Evolutionary conservation across 1,139 yeast species (phyloP).

Genomic region (Geotrichum macrosporum): DNA sequence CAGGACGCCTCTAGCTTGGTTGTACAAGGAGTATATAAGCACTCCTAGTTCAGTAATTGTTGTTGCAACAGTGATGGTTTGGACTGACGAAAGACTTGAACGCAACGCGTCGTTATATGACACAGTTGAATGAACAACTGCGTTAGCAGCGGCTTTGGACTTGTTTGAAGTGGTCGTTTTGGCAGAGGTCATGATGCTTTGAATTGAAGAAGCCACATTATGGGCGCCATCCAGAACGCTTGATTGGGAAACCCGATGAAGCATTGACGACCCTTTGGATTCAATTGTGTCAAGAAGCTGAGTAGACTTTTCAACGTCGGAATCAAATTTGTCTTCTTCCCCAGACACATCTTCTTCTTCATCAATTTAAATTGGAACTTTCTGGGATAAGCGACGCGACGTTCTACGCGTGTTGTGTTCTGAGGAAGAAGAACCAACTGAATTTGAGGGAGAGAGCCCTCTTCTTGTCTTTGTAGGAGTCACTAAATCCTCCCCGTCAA

Average conservation of each 20-base stretch:
- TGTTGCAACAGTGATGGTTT: neutral
- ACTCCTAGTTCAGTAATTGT: neutral
- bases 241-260: slow-evolving; percentile 3
- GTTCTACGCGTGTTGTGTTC: neutral
- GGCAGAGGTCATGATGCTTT: neutral
- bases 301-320: neutral
- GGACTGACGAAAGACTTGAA: slow-evolving; percentile 3
- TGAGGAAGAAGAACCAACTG: no score
- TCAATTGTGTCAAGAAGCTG: neutral
- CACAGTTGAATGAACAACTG: neutral
- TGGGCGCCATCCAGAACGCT: slow-evolving; percentile 1
- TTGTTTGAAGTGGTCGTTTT: neutral
- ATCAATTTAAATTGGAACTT: neutral
- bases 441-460: no score
- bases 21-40: neutral
- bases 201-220: neutral
- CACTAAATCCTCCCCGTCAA: neutral
- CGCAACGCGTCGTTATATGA: neutral
- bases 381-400: neutral
- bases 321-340: neutral
- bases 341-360: slow-evolving; percentile 1
- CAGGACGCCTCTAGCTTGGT: slow-evolving; percentile 4
- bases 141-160: neutral
- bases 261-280: neutral
- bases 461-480: neutral